Base-by-base conservation (phyloP, 1,284 basidiomycete genomes). In the Naganishia sp. region DNA sequence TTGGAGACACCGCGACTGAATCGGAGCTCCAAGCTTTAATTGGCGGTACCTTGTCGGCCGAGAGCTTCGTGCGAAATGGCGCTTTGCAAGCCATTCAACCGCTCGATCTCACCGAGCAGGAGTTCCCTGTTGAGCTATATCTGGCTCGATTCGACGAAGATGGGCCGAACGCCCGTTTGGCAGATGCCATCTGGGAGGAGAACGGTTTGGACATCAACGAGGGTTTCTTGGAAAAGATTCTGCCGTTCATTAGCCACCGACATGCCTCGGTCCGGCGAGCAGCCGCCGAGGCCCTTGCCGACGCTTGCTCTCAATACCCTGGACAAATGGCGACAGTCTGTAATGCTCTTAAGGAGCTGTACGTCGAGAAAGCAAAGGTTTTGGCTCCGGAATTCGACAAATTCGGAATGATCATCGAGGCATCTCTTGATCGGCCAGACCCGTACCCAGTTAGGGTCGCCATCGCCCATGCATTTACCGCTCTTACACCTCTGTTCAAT, bases 361-460 rank as follows among this genome's bases (percentile, higher is more conserved):
- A 96, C 78, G 85, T 87, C 21, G 90, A 93, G 66, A 93, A 93
- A 83, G 90, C 92, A 23, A 92, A 90, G 77, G 84, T 91, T 50
- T 84, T 96, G 3, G 88, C 88, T 18, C 93, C 94, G 1, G 92
- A 96, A 75, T 93, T 89, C 73, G 92, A 95, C 75, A 81, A 88
- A 84, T 95, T 90, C 78, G 95, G 96, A 21, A 96, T 99, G 90
- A 84, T 99, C 67, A 90, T 96, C 68, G 87, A 92, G 31, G 86
- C 88, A 72, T 96, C 90, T 55, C 81, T 96, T n/a, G 88, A 94
- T 75, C 86, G 90, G 42, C 82, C 86, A n/a, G 96, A 99, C 79
- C 95, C 94, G 5, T 99, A 92, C 92, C 85, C 87, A 63, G 84
- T 88, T 31, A 86, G 96, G 41, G 83, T 89, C 1, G 92, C 95